phyloP scores from a whole-genome alignment of 371 early-diverging fungal genomes.

The Apophysomyces ossiformis region DNA sequence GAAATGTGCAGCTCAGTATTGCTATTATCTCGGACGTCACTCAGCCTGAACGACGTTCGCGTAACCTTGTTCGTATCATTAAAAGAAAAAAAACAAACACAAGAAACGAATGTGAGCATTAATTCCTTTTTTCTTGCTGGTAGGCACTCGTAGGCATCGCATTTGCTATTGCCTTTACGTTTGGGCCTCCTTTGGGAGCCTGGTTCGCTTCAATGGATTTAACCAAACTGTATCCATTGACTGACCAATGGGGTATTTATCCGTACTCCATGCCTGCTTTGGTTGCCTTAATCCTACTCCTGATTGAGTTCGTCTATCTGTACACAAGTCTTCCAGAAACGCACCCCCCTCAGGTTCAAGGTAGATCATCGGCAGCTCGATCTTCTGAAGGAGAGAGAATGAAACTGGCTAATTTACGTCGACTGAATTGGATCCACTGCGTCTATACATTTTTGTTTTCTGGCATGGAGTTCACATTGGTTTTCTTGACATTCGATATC shows the following conservation, averaged over 20 bases:
- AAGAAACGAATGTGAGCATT: background rate
- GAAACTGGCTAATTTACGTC: slow-evolving; percentile 47
- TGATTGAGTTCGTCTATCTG: slow-evolving; percentile 82
- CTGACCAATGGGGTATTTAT: slow-evolving; percentile 67
- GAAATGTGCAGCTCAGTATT: slow-evolving; percentile 95
- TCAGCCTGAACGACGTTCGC: slow-evolving; percentile 73
- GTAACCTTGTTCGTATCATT: slow-evolving; percentile 35
- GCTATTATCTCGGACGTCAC: slow-evolving; percentile 97
- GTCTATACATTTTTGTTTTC: slow-evolving; percentile 90
- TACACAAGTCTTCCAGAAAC: slow-evolving; percentile 84
- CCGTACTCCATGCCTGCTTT: slow-evolving; percentile 86
- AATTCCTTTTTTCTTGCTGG: background rate
- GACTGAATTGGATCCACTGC: slow-evolving; percentile 79
- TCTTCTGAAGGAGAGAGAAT: slow-evolving; percentile 16
- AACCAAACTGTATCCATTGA: slow-evolving; percentile 49
- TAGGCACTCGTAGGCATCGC: slow-evolving; percentile 96
- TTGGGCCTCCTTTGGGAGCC: slow-evolving; percentile 94
- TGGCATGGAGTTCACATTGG: slow-evolving; percentile 98
- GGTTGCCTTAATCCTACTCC: slow-evolving; percentile 79
- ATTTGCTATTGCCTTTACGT: slow-evolving; percentile 93
- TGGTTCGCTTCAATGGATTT: slow-evolving; percentile 85
- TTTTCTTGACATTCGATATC: slow-evolving; percentile 93
- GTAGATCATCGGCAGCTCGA: slow-evolving; percentile 13
- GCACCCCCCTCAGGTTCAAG: slow-evolving; percentile 21
- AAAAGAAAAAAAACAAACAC: background rate